phyloP scores from a whole-genome alignment of 2,329 filamentous ascomycete species.

The Paraphaeosphaeria minitans region DNA sequence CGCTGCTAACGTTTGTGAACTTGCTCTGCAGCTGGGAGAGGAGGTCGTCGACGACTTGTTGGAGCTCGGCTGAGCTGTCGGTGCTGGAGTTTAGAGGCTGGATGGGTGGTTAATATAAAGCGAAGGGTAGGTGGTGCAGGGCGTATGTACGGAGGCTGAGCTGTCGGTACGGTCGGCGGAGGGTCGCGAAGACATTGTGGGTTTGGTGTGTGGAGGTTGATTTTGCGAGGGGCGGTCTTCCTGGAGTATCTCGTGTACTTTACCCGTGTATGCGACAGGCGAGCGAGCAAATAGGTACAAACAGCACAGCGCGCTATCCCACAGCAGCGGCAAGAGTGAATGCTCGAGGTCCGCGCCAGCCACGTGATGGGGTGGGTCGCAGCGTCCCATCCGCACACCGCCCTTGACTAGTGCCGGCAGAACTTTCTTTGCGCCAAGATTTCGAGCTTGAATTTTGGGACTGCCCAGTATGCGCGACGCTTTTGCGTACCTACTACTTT shows the following conservation, averaged over 20 bases:
- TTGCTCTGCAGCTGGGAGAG: constrained; percentile 84
- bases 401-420: constrained; percentile 26
- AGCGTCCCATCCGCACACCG: constrained; percentile 25
- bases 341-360: constrained; percentile 5
- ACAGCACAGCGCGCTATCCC: neutral
- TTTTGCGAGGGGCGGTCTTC: neutral
- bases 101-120: neutral
- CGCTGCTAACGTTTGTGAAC: constrained; percentile 81
- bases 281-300: neutral
- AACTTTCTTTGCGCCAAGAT: constrained; percentile 43
- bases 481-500: constrained; percentile 9
- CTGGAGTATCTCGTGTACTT: neutral
- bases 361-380: constrained; percentile 35
- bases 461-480: constrained; percentile 20
- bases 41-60: constrained; percentile 82
- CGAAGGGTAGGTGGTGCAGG: constrained; percentile 3
- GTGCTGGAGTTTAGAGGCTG: constrained; percentile 26
- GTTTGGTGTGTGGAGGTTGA: neutral
- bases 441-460: constrained; percentile 38
- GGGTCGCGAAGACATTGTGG: constrained; percentile 30
- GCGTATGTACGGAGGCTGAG: constrained; percentile 25
- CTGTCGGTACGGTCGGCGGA: constrained; percentile 29
- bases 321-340: neutral
- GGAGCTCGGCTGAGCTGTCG: constrained; percentile 63
- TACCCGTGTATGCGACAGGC: neutral